These are phyloP conservation scores for Corymbia maculata DNA, from an alignment of 345 rosid genomes.

Conservation along the genomic window DNA sequence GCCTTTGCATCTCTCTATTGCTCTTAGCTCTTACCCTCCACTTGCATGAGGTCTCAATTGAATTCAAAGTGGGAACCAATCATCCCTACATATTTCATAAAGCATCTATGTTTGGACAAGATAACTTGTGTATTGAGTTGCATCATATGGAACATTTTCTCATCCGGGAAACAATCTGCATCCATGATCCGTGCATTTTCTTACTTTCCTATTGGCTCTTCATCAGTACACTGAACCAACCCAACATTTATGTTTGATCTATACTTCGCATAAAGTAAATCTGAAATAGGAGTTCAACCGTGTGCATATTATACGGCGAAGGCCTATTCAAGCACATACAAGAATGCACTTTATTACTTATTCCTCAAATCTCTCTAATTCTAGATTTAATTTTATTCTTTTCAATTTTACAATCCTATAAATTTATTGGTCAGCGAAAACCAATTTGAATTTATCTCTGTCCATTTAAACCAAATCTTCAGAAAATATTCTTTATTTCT, in stretches of 20 bases:
- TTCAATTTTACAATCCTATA: neutral
- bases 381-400: neutral
- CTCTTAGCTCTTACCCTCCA: neutral
- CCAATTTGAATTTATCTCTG: neutral
- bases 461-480: neutral
- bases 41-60: neutral
- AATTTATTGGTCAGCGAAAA: neutral
- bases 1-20: neutral
- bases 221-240: neutral
- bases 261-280: neutral
- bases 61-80: neutral
- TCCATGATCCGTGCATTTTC: neutral
- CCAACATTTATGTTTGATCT: neutral
- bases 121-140: neutral
- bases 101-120: neutral
- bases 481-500: neutral
- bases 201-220: neutral
- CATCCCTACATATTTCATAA: neutral
- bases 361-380: neutral
- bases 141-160: neutral
- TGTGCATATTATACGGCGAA: neutral
- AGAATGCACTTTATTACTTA: neutral
- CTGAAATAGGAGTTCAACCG: neutral
- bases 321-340: neutral
- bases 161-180: neutral